Percentiles rank a stretch among this genome's conserved stretches.
Conservation (phyloP, 2,329 filamentous ascomycete species). For the Sporothrix pallida region DNA sequence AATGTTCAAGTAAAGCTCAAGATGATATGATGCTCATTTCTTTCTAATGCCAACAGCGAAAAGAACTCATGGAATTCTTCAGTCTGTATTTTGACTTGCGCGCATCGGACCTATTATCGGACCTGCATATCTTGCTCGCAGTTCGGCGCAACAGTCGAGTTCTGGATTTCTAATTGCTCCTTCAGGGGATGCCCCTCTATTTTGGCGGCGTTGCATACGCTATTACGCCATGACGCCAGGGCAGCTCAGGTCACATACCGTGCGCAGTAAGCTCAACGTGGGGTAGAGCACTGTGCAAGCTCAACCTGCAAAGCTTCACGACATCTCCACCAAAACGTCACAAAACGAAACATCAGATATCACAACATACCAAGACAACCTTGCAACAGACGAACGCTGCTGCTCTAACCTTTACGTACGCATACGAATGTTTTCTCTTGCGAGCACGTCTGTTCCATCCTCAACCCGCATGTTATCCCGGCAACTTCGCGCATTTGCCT, state of each 20-base stretch:
- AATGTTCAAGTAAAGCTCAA: too few relatives aligned
- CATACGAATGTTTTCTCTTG: slow-evolving; percentile 17
- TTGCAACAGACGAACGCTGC: not conserved
- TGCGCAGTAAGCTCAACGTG: not conserved
- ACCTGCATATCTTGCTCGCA: not conserved
- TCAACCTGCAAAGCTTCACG: slow-evolving; percentile 18
- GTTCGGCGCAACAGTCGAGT: not conserved
- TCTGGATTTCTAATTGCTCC: slow-evolving; percentile 8
- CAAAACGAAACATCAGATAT: not conserved
- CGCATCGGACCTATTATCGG: slow-evolving; percentile 24
- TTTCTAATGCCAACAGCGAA: too few relatives aligned
- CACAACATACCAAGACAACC: not conserved
- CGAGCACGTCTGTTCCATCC: not conserved
- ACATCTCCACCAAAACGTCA: not conserved
- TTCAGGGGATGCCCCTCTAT: slow-evolving; percentile 15
- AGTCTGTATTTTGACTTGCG: not conserved
- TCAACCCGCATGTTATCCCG: slow-evolving; percentile 9
- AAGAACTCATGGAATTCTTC: not conserved
- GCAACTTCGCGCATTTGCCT: not conserved
- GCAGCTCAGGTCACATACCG: not conserved
- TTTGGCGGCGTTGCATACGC: slow-evolving; percentile 1
- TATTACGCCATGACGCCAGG: slow-evolving; percentile 13
- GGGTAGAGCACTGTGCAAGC: slow-evolving; percentile 21
- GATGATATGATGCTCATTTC: too few relatives aligned
- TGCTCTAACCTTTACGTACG: not conserved